phyloP scores from a whole-genome alignment of 1,284 basidiomycete species.

The Apiotrichum porosum region DNA sequence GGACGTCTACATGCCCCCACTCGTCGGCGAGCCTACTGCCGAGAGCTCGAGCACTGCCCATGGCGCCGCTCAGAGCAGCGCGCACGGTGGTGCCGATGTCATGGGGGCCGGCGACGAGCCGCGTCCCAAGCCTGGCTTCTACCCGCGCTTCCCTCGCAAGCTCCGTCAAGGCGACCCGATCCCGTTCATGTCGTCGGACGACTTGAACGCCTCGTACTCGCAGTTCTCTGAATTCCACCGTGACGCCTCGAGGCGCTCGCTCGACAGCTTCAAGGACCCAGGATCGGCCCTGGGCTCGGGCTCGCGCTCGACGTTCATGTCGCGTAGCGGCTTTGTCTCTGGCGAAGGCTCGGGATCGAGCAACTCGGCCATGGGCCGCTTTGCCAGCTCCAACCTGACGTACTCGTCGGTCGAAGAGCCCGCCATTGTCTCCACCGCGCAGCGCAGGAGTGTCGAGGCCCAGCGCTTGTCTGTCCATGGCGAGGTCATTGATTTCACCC shows the following conservation, averaged over 20 bases:
- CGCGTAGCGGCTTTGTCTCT: conserved; percentile 1
- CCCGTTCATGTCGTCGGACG: conserved; percentile 34
- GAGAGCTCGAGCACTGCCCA: neutral
- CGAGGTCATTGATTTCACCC: conserved; percentile 14
- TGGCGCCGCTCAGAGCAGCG: neutral
- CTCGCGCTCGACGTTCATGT: neutral
- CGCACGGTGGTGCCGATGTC: neutral
- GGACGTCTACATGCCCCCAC: conserved; percentile 21
- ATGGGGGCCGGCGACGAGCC: conserved; percentile 1
- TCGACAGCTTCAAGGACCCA: conserved; percentile 15
- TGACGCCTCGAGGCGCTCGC: neutral
- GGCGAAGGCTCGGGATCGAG: neutral
- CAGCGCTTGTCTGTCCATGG: conserved; percentile 20
- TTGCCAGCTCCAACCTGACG: neutral
- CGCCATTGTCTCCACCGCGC: conserved; percentile 37
- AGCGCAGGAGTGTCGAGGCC: conserved; percentile 38
- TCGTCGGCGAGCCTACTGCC: conserved; percentile 1
- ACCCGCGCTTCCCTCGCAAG: conserved; percentile 44
- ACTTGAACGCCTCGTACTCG: conserved; percentile 11
- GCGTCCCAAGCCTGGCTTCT: conserved; percentile 43
- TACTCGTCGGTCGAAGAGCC: conserved; percentile 27
- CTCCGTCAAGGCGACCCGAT: conserved; percentile 10
- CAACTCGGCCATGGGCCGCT: neutral
- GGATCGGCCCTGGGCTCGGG: conserved; percentile 6
- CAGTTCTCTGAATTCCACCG: conserved; percentile 15